Percentiles rank a stretch among this genome's conserved stretches.
phyloP scores from a whole-genome alignment of 163 green algal species.

The Smithsoniella earleae region DNA sequence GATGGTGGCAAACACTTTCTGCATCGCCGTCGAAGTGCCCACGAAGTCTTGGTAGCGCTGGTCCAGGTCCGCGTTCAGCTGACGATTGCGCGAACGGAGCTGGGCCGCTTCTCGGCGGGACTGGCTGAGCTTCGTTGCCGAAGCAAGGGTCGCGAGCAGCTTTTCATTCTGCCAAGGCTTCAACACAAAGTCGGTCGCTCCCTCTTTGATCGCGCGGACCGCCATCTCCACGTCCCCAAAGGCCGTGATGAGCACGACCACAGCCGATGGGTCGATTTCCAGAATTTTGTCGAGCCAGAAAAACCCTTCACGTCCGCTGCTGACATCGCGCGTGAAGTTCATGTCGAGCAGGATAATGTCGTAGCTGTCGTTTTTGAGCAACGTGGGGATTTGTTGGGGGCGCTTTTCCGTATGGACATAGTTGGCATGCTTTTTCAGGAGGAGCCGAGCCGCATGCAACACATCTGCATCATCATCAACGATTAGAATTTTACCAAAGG shows the following conservation, averaged over 20 bases:
- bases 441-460: no score
- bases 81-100: not conserved
- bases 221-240: not conserved
- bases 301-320: not conserved
- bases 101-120: not conserved
- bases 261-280: not conserved
- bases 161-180: not conserved
- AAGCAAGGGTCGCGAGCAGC: not conserved
- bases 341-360: conserved; percentile 3
- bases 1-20: no score
- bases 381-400: no score
- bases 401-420: not conserved
- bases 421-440: not conserved
- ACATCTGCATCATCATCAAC: no score
- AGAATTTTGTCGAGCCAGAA: not conserved
- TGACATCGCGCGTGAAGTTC: not conserved
- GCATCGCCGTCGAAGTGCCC: no score
- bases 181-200: not conserved
- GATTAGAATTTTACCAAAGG: no score
- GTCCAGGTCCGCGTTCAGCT: not conserved
- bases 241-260: not conserved
- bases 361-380: no score
- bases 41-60: no score
- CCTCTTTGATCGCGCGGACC: not conserved
- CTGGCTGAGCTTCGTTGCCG: not conserved